Evolutionary conservation across 2,329 filamentous ascomycete genomes (phyloP), one percentile per base, ranked within the genome.

Genomic region (Cadophora luteo-olivacea): DNA sequence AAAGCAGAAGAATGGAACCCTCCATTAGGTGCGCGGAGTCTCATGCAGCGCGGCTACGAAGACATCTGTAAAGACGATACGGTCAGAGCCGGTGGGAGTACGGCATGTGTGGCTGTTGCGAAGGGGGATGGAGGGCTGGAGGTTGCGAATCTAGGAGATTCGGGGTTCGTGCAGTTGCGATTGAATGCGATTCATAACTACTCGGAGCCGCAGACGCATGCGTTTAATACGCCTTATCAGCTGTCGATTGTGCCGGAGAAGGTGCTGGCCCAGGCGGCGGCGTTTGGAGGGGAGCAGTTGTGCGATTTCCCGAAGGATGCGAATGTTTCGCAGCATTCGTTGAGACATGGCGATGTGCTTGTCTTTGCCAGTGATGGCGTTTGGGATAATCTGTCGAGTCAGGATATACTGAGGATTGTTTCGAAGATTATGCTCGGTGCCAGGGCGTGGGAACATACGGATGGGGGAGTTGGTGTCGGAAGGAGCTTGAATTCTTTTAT

Each of bases 151-250:
- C 85, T 99, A 41, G 96, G 96, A 72, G 96, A 99, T 82, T 97
- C 94, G 32, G 96, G 96, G 38, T 98, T 94, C 79, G 86, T 98
- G 66, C 91, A 97, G 70, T 84, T 98, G 69, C 89, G 94, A 16
- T 87, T 93, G 32, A 97, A 95, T 73, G 93, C 92, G 16, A 92
- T 99, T 38, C 91, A 96, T 79, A 87, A 91, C 66, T 91, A 89
- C 77, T 97, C 94, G 1, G 87, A 90, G 60, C 91, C 93, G 29
- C 96, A 99, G 80, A 97, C 94, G 0, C 96, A 99, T 79, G 94
- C 91, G 54, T 99, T 99, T 86, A 99, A 99, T 80, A 98, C 96
- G 0, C 96, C 96, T 0, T 99, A 92, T 78, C 96, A 99, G 80
- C 87, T 99, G 51, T 95, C 93, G 65, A 89, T 97, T 64, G 90